Evolutionary conservation across 441 rosid genomes (phyloP).

Genomic region (Gossypium lobatum): DNA sequence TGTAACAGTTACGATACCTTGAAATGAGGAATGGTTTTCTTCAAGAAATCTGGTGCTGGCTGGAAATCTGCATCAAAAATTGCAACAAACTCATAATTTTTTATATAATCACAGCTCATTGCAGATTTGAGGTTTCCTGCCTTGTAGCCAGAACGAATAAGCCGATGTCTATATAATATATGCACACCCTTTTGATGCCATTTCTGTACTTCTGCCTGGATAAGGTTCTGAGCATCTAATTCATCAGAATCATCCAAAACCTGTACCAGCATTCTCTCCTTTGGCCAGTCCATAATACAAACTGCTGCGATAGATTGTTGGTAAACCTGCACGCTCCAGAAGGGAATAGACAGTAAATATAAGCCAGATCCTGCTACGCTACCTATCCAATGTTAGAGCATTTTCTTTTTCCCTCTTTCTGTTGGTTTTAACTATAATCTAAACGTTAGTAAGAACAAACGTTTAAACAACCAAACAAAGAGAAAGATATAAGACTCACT

Average conservation of each 20-base stretch:
- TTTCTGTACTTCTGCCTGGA: conserved; percentile 84
- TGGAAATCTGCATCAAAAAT: conserved; percentile 95
- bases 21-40: conserved; percentile 79
- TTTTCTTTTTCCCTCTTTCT: neutral
- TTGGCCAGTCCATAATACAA: conserved; percentile 88
- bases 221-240: conserved; percentile 63
- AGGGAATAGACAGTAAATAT: no score
- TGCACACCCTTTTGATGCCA: conserved; percentile 89
- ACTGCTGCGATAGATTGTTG: conserved; percentile 84
- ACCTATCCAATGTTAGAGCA: neutral
- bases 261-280: conserved; percentile 83
- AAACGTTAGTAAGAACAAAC: neutral
- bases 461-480: neutral
- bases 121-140: conserved; percentile 97
- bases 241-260: conserved; percentile 89
- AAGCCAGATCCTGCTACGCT: neutral
- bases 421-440: neutral
- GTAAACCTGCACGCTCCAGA: conserved; percentile 47
- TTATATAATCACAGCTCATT: conserved; percentile 78
- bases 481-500: neutral
- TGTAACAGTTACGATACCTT: conserved; percentile 36
- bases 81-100: conserved; percentile 83
- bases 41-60: conserved; percentile 80
- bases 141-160: conserved; percentile 86
- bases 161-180: conserved; percentile 80